Evolutionary conservation across 305 asterid species (phyloP).

Genomic region (Petunia hybrid): DNA sequence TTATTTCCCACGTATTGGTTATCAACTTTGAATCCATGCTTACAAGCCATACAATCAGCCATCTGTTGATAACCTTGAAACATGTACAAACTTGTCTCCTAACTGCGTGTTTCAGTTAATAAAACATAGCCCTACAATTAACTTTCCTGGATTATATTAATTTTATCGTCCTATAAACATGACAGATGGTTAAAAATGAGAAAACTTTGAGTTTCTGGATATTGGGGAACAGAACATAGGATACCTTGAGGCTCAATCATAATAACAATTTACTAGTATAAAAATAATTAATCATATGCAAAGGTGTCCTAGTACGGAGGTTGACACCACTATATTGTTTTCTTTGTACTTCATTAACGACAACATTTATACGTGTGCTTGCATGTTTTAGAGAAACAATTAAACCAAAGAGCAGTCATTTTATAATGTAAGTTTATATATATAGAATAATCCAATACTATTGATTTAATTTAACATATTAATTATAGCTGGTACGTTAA

Average conservation of each 20-base stretch:
- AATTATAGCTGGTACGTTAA: background rate
- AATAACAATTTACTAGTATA: background rate
- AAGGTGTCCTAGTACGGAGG: constrained; percentile 15
- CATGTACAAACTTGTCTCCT: background rate
- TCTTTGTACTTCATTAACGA: background rate
- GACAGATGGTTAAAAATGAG: background rate
- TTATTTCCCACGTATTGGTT: background rate
- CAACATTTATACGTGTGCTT: background rate
- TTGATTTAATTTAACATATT: background rate
- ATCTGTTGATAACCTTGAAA: background rate
- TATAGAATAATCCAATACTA: background rate
- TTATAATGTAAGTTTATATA: background rate
- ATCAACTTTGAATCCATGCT: background rate
- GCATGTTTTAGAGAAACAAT: background rate
- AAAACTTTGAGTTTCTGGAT: background rate
- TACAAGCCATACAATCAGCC: background rate
- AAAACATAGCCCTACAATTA: background rate
- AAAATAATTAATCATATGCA: background rate
- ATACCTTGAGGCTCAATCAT: background rate
- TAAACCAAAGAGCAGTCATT: background rate
- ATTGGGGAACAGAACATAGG: background rate
- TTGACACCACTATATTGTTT: constrained; percentile 26
- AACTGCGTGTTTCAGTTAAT: background rate
- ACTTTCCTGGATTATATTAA: background rate
- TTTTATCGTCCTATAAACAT: background rate